Base-by-base conservation (phyloP, 2,329 filamentous ascomycete genomes). In the Sclerotinia glacialis region DNA sequence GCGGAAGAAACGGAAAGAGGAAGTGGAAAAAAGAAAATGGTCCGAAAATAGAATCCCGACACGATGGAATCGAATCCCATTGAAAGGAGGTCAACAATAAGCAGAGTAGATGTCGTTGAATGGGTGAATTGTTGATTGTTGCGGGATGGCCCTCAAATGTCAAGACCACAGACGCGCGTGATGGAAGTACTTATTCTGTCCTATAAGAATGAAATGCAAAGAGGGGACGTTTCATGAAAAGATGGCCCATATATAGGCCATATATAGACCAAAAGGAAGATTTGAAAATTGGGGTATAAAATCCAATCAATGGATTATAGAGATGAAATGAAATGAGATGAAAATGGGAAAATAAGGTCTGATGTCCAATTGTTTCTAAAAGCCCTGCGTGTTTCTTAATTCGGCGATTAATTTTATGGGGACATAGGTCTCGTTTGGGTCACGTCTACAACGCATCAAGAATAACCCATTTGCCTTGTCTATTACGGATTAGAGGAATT, bases 311-410 rank as follows among this genome's bases (percentile, higher is more conserved):
- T 52, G 42, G 18, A 55, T 56, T 28, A 7, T 8, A 34, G 52
- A n/a, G n/a, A n/a, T n/a, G n/a, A n/a, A n/a, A 55, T 28, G 40
- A n/a, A 21, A 37, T 23, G 50, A 44, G 31, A 58, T 50, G 28
- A 37, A 9, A 47, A 59, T 28, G 37, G 44, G 21, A n/a, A n/a
- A 37, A 47, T 37, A 21, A 50, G 53, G 63, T 65, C 63, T 58
- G 63, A 34, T 65, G 63, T 50, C 54, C 63, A 65, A 65, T 65
- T 65, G 54, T 65, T 53, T 65, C 64, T 50, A 42, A n/a, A 12
- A 21, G n/a, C 37, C 54, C 23, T 64, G 28, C n/a, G 23, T n/a
- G 14, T 8, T 50, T 18, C 63, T 59, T 59, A 21, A 34, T 60
- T 44, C 21, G 44, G 63, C n/a, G 28, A 49, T 21, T 40, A 64